These are phyloP conservation scores for Nakazawaea wickerhamii DNA, from an alignment of 805 yeast species.

Conservation along the genomic window DNA sequence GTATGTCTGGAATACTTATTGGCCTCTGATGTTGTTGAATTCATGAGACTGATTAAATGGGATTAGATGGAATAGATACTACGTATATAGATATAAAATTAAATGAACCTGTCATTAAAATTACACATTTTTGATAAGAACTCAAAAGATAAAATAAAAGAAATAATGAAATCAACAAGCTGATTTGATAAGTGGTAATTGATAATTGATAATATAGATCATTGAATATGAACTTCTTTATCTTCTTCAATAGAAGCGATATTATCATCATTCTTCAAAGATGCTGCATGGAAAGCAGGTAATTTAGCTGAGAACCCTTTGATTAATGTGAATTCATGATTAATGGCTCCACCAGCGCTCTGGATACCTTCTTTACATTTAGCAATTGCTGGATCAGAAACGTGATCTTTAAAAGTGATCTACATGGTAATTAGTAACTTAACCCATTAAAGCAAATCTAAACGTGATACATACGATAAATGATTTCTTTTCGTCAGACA, in stretches of 20 bases:
- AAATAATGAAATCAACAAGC: neutral
- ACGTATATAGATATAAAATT: neutral
- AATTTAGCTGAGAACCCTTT: conserved; percentile 61
- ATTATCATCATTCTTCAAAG: conserved; percentile 43
- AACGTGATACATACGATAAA: conserved; percentile 23
- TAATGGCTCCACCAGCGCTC: conserved; percentile 55
- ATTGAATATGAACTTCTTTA: conserved; percentile 47
- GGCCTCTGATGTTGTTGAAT: conserved; percentile 17
- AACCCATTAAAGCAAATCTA: too few species aligned
- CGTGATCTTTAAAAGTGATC: conserved; percentile 35
- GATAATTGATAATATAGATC: neutral
- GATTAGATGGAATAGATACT: neutral
- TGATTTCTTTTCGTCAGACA: conserved; percentile 23
- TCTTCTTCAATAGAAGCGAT: conserved; percentile 65
- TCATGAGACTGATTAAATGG: conserved; percentile 12
- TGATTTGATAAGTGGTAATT: too few species aligned
- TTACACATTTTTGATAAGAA: neutral
- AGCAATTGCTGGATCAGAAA: conserved; percentile 26
- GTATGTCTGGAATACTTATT: conserved; percentile 28
- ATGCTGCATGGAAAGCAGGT: conserved; percentile 45
- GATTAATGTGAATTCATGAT: conserved; percentile 56
- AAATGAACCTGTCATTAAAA: conserved; percentile 4
- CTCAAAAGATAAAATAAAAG: neutral
- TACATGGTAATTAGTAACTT: conserved; percentile 6
- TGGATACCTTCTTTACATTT: conserved; percentile 42